These are phyloP conservation scores for Blattamonas nauphoetae DNA, from an alignment of 78 protist species.

Conservation along the genomic window DNA sequence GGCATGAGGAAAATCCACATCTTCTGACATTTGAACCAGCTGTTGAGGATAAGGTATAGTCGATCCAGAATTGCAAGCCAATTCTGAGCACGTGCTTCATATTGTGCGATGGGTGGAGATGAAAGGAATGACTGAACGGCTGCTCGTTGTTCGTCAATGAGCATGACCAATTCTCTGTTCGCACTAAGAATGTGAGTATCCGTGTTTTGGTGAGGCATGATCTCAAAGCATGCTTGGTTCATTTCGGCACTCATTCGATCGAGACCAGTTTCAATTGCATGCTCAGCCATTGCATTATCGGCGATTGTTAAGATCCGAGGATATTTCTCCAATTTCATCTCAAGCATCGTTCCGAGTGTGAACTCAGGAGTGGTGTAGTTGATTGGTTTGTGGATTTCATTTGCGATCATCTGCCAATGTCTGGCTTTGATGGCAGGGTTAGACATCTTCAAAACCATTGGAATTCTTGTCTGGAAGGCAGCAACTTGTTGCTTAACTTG, in stretches of 20 bases:
- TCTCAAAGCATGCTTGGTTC: neutral
- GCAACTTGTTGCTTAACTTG: neutral
- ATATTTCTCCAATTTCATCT: conserved; percentile 2
- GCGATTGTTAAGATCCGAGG: neutral
- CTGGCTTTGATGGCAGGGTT: neutral
- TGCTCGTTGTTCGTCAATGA: neutral
- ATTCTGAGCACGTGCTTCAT: neutral
- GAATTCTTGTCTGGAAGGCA: conserved; percentile 5
- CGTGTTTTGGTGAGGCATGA: neutral
- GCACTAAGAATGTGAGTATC: neutral
- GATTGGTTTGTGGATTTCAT: neutral
- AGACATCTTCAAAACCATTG: neutral
- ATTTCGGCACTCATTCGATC: neutral
- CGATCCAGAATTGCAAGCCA: conserved; percentile 1
- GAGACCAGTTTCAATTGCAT: neutral
- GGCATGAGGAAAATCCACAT: neutral
- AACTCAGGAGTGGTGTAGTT: neutral
- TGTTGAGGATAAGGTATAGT: neutral
- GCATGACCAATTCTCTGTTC: neutral
- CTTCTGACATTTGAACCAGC: neutral
- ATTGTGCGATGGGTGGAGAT: conserved; percentile 2
- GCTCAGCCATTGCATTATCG: neutral
- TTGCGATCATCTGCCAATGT: neutral
- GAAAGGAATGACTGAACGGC: neutral
- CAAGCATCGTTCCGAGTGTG: conserved; percentile 2